Base-by-base conservation (phyloP, 78 protist species). In the Chrysochromulina parva region DNA sequence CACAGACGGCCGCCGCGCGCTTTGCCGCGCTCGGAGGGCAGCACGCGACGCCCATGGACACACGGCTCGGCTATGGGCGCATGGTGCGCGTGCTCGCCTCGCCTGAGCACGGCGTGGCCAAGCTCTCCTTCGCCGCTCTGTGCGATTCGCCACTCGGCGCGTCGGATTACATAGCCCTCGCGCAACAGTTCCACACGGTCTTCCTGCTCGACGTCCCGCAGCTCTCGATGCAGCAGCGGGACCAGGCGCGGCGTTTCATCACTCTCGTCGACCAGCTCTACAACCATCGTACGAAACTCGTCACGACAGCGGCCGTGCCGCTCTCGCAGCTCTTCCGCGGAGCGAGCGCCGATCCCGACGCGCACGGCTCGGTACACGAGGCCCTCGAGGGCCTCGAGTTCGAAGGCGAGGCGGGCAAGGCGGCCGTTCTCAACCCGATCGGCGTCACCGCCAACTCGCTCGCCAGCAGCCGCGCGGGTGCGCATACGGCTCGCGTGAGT, bases 241-340 rank as follows among this genome's bases (percentile, higher is more conserved):
- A 92, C 66, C 93, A 93, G 81, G 97, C 96, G n/a, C 78, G 98
- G 38, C 93, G 98, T 69, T 96, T 97, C 73, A 96, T 97, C 71
- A 92, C 91, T 1, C 90, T 97, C 13, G 81, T 97, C 14, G 98
- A 96, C 91, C 95, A 90, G 20, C 85, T 96, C 11, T 97, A 97
- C 90, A 95, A 97, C 69, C 86, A 92, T 80, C 93, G 90, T 82
- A 94, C 86, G 48, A 7, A 88, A 62, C 5, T 1, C 60, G 47
- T 52, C 11, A 11, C 14, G 60, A 82, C 54, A 0, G 47, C 22
- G 48, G 48, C 47, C 16, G 17, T 55, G 59, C 52, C 22, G 6
- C 47, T 17, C 90, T 17, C 82, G 82, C 22, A 82, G 48, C 24
- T 65, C 67, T 57, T 9, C 89, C 22, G 71, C 84, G 90, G 9